These are phyloP conservation scores for Schizophyllum amplum DNA, from an alignment of 1,284 basidiomycete genomes.

Conservation along the genomic window DNA sequence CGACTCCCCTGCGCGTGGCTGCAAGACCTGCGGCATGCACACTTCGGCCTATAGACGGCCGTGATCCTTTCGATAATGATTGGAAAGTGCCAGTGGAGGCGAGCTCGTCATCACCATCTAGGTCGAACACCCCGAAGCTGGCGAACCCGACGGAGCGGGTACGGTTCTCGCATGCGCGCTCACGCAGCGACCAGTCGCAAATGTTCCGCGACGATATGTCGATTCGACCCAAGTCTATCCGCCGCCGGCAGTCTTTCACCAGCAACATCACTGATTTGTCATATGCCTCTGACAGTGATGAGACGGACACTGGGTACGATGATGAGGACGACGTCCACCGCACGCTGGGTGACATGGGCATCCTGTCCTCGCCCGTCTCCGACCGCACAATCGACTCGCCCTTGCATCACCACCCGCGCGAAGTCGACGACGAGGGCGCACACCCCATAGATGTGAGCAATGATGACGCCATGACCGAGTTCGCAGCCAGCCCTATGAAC, in stretches of 20 bases:
- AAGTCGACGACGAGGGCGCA: background rate
- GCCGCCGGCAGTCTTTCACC: background rate
- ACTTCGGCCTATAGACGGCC: background rate
- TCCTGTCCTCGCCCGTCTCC: background rate
- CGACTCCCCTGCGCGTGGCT: background rate
- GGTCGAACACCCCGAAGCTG: background rate
- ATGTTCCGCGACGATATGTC: background rate
- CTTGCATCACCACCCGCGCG: background rate
- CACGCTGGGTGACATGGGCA: background rate
- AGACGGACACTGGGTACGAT: background rate
- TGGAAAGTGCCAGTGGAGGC: background rate
- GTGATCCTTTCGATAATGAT: background rate
- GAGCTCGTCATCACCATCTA: background rate
- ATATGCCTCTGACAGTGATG: background rate
- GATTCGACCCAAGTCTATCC: background rate
- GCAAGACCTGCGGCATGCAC: background rate
- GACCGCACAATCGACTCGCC: background rate
- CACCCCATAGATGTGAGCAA: background rate
- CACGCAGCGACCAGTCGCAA: background rate
- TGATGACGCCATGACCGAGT: background rate
- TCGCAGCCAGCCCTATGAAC: background rate
- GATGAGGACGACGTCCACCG: background rate
- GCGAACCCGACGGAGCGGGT: background rate
- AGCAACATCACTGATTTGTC: background rate
- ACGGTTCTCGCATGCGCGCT: background rate